Evolutionary conservation across 2,329 filamentous ascomycete species (phyloP), one percentile per base, ranked within the genome.

Genomic region (Fusarium sp.): DNA sequence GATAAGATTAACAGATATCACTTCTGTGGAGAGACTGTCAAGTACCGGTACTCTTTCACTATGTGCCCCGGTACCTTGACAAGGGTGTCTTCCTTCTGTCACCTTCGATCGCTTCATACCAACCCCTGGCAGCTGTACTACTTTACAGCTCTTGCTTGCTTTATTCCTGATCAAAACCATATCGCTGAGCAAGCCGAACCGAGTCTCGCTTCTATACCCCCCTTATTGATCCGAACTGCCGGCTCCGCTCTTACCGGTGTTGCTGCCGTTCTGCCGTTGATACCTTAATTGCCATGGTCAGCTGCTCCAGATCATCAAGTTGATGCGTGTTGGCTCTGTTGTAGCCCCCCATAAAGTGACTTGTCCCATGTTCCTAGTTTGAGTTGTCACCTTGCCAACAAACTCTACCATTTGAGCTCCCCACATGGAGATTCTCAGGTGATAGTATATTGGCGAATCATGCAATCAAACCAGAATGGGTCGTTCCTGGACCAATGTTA

Each of bases 381-480:
- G 19, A 69, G 69, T 2, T 69, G 51, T 5, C 8, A 70, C 15
- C 47, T 71, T 69, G 26, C 69, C 69, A 56, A 71, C 64, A 24
- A 71, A 50, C 53, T 71, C 58, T 7, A 67, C 45, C 69, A 70
- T 71, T 36, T 71, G 69, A 7, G 55, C 48, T 47, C 61, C 67
- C 69, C 69, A 71, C 26, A 71, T 63, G 5, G 67, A 70, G 34
- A 70, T 44, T 53, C 69, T 64, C 35, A 71, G 52, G 41, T 71
- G 65, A 25, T 69, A 62, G 53, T 53, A 71, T 67, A 71, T 71
- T 35, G 69, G 69, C 40, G 65, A 71, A 52, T 70, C 56, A 35
- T 67, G 60, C 15, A 71, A 60, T 26, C 48, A 31, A 71, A 70
- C 34, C 63, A 55, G 40, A 71, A 71, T 28, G 70, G 65, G 31